These are phyloP conservation scores for Penicillium polonicum DNA, from an alignment of 2,329 filamentous ascomycete genomes.

Conservation along the genomic window DNA sequence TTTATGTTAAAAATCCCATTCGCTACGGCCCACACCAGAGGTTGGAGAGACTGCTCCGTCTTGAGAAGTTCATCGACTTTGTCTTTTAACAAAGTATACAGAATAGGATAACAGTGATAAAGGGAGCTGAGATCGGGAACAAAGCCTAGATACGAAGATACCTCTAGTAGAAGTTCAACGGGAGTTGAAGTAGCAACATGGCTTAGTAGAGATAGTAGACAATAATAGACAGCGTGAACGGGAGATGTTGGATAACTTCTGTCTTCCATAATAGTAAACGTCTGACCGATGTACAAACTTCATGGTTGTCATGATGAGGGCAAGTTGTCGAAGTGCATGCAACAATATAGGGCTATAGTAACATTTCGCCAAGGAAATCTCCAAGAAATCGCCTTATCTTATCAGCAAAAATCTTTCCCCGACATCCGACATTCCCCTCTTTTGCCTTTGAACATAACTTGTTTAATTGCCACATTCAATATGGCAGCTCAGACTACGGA, in stretches of 20 bases:
- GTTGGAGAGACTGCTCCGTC: background rate
- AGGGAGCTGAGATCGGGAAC: background rate
- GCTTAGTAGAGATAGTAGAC: background rate
- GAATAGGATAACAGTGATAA: background rate
- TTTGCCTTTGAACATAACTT: slow-evolving; percentile 18
- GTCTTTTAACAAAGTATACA: background rate
- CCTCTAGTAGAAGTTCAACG: background rate
- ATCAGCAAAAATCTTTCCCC: slow-evolving; percentile 29
- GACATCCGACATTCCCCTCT: slow-evolving; percentile 23
- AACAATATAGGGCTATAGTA: background rate
- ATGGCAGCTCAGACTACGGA: slow-evolving; percentile 46
- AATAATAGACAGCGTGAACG: background rate
- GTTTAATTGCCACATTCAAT: slow-evolving; percentile 21
- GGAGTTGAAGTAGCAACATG: background rate
- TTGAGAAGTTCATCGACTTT: background rate
- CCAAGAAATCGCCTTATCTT: slow-evolving; percentile 18
- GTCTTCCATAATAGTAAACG: background rate
- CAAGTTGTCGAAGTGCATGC: background rate
- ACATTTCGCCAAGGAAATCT: background rate
- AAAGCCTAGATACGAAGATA: background rate
- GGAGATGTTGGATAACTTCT: background rate
- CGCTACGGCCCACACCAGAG: background rate
- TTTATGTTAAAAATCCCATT: background rate
- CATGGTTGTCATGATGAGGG: background rate
- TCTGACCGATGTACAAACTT: background rate